Conservation (phyloP, 352 stramenopile genomes). For the Phytophthora colocasiae region DNA sequence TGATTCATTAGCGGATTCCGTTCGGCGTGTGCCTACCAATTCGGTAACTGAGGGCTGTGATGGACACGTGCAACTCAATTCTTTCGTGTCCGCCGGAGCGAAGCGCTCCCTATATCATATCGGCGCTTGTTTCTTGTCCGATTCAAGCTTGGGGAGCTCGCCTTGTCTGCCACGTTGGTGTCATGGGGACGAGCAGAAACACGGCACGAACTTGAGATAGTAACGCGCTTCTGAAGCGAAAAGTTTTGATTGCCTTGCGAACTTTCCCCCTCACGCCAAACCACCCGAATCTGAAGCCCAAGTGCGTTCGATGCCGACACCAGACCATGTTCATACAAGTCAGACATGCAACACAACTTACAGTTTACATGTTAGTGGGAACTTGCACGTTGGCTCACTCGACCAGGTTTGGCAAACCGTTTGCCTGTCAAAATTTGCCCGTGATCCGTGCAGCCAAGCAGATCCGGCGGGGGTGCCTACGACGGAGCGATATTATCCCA, state of each 20-base stretch:
- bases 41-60: background rate
- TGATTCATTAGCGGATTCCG: constrained; percentile 23
- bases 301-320: too few relatives aligned
- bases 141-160: constrained; percentile 16
- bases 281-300: background rate
- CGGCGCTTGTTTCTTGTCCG: constrained; percentile 28
- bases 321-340: too few relatives aligned
- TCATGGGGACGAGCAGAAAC: constrained; percentile 29
- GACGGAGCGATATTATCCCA: constrained; percentile 7
- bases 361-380: too few relatives aligned
- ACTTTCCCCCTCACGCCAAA: constrained; percentile 22
- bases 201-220: background rate
- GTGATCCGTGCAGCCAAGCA: constrained; percentile 21
- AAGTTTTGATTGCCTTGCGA: constrained; percentile 13
- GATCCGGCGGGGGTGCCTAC: constrained; percentile 9
- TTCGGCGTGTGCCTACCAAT: background rate
- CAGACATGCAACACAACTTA: too few relatives aligned
- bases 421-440: constrained; percentile 32
- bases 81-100: constrained; percentile 30
- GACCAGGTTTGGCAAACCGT: background rate
- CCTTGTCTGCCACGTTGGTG: constrained; percentile 27
- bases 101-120: constrained; percentile 37
- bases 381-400: constrained; percentile 11
- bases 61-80: constrained; percentile 8
- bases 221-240: constrained; percentile 1